Evolutionary conservation across 805 yeast species (phyloP), one percentile per base, ranked within the genome.

Genomic region (Pichia californica): DNA sequence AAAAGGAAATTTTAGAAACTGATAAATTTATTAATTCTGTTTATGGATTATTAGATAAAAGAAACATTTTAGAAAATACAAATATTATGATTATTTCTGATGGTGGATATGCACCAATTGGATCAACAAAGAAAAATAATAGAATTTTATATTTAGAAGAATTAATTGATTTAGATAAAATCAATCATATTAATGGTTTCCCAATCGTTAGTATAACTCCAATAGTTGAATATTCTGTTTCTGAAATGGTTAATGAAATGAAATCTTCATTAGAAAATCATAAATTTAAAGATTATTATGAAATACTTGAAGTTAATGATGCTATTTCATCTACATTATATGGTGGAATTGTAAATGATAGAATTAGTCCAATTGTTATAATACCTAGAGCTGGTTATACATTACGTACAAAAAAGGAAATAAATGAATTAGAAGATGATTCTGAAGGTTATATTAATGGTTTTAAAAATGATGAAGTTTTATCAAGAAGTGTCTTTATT

Each of bases 81-180:
- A 89, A 91, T 58, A 63, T 89, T 18, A 63, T 91, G 0, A 66
- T 89, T 34, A 83, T 89, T 4, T 85, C 95, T 36, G 96, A 89
- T 60, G 96, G 88, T 59, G 96, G 96, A 10, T 88, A 88, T 95
- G 82, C 94, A 0, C 91, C 95, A 7, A 83, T 95, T 23, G 25
- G 25, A 23, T 23, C 25, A 23, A 7, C 25, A 7, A 23, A 23
- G 1, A 73, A 86, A 1, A 74, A 79, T 49, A 76, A 79, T 11
- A 66, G 95, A 47, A 59, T 86, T 10, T 64, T 88, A 2, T 77
- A 77, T 48, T 61, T 89, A 47, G 96, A 88, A 58, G 93, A 88
- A 50, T 48, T 86, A 15, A 62, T 87, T 10, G 79, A 78, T 53
- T 47, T 73, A 47, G 54, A 59, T 2, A 67, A 70, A 45, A 70